These are phyloP conservation scores for Fusarium tricinctum DNA, from an alignment of 2,329 filamentous ascomycete species.

Conservation along the genomic window DNA sequence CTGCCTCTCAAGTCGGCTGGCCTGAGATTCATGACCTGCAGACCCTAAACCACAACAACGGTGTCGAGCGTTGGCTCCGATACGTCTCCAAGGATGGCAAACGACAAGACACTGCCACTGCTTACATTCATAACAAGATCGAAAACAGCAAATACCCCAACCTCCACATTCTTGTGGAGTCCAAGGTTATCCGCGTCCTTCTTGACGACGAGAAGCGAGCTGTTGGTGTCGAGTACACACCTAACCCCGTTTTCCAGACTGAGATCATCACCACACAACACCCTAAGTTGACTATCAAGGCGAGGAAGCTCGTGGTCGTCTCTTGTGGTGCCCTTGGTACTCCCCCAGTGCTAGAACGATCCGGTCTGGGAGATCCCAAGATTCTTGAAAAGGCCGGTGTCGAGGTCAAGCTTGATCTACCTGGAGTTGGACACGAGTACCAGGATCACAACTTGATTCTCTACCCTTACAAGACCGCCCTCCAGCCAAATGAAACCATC, in stretches of 20 bases:
- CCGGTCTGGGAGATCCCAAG: conserved; percentile 68
- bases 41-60: conserved; percentile 59
- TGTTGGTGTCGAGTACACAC: conserved; percentile 70
- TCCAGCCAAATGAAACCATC: conserved; percentile 56
- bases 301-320: conserved; percentile 51
- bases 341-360: conserved; percentile 71
- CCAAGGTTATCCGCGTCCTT: conserved; percentile 68
- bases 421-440: conserved; percentile 67
- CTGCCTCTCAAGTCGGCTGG: conserved; percentile 62
- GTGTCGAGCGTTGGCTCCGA: conserved; percentile 49
- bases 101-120: conserved; percentile 70
- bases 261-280: conserved; percentile 20
- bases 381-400: conserved; percentile 64
- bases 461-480: conserved; percentile 61
- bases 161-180: conserved; percentile 70
- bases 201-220: conserved; percentile 67
- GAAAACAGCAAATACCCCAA: conserved; percentile 62
- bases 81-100: conserved; percentile 64
- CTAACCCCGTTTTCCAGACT: conserved; percentile 53
- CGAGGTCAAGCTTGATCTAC: conserved; percentile 60
- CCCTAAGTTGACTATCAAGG: conserved; percentile 42
- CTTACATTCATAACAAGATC: conserved; percentile 58
- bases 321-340: conserved; percentile 66
- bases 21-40: conserved; percentile 68
- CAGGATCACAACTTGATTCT: conserved; percentile 69